Evolutionary conservation across 768 basidiomycete species (phyloP).

Genomic region (Chiua virens): DNA sequence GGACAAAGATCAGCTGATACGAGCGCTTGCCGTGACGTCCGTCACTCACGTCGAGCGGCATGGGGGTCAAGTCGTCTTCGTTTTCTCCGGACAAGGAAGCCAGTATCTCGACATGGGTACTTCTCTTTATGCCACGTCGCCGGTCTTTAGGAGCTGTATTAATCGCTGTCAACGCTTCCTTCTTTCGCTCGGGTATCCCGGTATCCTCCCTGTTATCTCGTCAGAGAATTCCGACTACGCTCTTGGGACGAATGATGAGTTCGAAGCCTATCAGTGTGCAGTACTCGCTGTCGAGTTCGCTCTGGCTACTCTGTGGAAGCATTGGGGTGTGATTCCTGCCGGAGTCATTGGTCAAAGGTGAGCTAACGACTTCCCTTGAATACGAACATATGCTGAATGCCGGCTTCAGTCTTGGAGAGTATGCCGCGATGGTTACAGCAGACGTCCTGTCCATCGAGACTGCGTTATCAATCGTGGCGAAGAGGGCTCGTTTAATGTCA

Average conservation of each 20-base stretch:
- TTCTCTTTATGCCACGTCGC: conserved; percentile 49
- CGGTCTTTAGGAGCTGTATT: conserved; percentile 50
- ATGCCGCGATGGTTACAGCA: conserved; percentile 66
- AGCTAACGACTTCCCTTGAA: conserved; percentile 8
- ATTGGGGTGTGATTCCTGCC: conserved; percentile 63
- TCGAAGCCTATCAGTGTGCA: conserved; percentile 51
- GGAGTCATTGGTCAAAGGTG: conserved; percentile 75
- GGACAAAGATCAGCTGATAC: conserved; percentile 45
- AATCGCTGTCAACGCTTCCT: conserved; percentile 60
- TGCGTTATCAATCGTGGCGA: conserved; percentile 57
- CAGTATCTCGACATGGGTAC: conserved; percentile 68
- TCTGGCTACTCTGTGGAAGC: conserved; percentile 61
- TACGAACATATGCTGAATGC: background rate
- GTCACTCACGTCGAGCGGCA: conserved; percentile 31
- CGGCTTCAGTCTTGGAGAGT: conserved; percentile 65
- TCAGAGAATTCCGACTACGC: conserved; percentile 23
- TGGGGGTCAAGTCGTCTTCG: conserved; percentile 49
- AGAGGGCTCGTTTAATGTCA: conserved; percentile 58
- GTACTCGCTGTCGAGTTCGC: conserved; percentile 65
- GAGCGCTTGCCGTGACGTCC: conserved; percentile 40
- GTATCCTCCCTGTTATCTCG: conserved; percentile 46
- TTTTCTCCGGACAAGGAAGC: conserved; percentile 74
- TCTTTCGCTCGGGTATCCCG: conserved; percentile 46
- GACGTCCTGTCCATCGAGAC: conserved; percentile 55
- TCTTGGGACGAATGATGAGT: conserved; percentile 33